Percentiles rank a stretch among this genome's conserved stretches.
These are phyloP conservation scores for Tulasnella sp. DNA, from an alignment of 768 basidiomycete genomes.

Conservation along the genomic window DNA sequence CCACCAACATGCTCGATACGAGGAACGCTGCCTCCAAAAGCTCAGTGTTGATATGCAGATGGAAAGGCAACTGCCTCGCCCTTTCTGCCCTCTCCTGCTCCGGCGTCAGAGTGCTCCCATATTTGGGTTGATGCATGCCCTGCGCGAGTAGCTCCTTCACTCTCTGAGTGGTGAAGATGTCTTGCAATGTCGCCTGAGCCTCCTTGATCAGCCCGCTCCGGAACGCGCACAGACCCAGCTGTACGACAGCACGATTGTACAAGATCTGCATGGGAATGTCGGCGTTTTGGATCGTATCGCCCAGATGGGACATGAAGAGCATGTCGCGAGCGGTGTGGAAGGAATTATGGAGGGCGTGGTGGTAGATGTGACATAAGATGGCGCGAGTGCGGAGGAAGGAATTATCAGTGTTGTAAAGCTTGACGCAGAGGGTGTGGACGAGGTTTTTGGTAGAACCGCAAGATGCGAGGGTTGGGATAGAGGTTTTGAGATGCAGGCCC, in stretches of 20 bases:
- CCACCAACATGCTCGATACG: conserved; percentile 96
- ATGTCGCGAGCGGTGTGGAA: conserved; percentile 96
- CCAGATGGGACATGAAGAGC: conserved; percentile 97
- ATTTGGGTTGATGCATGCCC: conserved; percentile 87
- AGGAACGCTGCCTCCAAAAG: conserved; percentile 94
- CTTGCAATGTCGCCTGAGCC: conserved; percentile 82
- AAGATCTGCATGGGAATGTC: conserved; percentile 96
- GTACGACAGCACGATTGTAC: conserved; percentile 95
- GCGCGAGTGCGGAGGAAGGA: conserved; percentile 90
- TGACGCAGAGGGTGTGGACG: conserved; percentile 79
- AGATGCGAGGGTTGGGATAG: conserved; percentile 43
- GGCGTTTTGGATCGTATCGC: conserved; percentile 91
- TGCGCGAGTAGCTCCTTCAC: conserved; percentile 97
- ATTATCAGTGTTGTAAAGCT: conserved; percentile 87
- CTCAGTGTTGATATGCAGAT: conserved; percentile 99
- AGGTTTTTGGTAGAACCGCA: conserved; percentile 57
- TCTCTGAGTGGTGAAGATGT: conserved; percentile 92
- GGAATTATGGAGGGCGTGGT: conserved; percentile 91
- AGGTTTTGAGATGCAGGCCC: conserved; percentile 43
- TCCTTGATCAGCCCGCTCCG: conserved; percentile 90
- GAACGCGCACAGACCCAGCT: conserved; percentile 95
- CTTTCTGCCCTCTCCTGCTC: conserved; percentile 98
- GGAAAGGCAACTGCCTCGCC: conserved; percentile 93
- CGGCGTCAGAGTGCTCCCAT: conserved; percentile 64
- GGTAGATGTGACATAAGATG: conserved; percentile 96